These are phyloP conservation scores for Paecilomyces variotii DNA, from an alignment of 2,329 filamentous ascomycete species.

Conservation along the genomic window DNA sequence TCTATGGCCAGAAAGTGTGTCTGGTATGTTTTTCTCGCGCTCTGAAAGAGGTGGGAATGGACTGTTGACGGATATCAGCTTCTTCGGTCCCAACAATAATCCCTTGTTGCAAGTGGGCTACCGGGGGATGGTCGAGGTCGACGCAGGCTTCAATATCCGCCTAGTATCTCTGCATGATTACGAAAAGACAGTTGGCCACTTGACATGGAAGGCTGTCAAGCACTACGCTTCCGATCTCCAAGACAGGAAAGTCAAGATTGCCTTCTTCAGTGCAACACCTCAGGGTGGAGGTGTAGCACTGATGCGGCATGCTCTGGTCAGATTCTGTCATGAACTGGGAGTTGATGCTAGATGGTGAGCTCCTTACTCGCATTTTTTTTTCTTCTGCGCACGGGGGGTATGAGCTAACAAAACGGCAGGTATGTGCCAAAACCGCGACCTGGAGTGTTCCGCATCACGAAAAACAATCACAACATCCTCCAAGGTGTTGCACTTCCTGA, in stretches of 20 bases:
- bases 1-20: constrained; percentile 73
- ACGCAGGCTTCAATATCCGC: constrained; percentile 56
- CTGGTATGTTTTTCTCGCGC: constrained; percentile 43
- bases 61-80: constrained; percentile 31
- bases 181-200: constrained; percentile 49
- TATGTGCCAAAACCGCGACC: constrained; percentile 71
- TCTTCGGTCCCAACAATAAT: constrained; percentile 64
- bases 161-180: constrained; percentile 53
- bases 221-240: constrained; percentile 58
- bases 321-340: constrained; percentile 59
- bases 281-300: constrained; percentile 76
- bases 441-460: constrained; percentile 73
- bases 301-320: constrained; percentile 71
- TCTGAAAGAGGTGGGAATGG: background rate
- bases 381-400: background rate
- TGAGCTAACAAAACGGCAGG: constrained; percentile 26
- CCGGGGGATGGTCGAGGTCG: constrained; percentile 62
- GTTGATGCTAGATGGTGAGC: constrained; percentile 67
- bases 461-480: constrained; percentile 82
- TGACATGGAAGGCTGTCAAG: constrained; percentile 59
- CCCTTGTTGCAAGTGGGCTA: constrained; percentile 61
- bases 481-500: constrained; percentile 64
- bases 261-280: constrained; percentile 72
- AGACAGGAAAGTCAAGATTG: constrained; percentile 57
- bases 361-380: background rate